Percentiles rank a stretch among this genome's conserved stretches.
Conservation (phyloP, 495 filamentous ascomycete genomes). For the Ramalina intermedia region DNA sequence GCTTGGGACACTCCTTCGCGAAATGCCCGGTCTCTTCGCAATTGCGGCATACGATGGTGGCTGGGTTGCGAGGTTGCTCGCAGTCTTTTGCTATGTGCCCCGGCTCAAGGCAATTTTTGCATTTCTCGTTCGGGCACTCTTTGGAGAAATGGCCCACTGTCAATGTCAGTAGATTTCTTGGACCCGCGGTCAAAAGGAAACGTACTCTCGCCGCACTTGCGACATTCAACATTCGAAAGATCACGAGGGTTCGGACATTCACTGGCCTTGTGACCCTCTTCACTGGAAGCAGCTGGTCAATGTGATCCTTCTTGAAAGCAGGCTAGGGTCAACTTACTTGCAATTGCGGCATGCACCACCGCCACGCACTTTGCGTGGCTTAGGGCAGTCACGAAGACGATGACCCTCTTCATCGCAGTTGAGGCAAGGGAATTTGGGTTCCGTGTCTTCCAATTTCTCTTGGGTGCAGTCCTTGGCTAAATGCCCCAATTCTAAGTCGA, state of each 20-base stretch:
- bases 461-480: constrained; percentile 48
- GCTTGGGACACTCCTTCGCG: constrained; percentile 59
- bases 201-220: constrained; percentile 56
- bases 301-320: neutral
- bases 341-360: constrained; percentile 71
- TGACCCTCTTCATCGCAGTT: constrained; percentile 62
- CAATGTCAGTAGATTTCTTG: constrained; percentile 6
- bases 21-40: constrained; percentile 59
- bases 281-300: constrained; percentile 18
- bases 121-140: constrained; percentile 59
- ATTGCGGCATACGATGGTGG: constrained; percentile 48
- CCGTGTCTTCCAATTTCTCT: constrained; percentile 33
- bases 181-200: constrained; percentile 1
- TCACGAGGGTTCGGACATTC: constrained; percentile 61
- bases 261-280: constrained; percentile 41
- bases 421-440: constrained; percentile 46
- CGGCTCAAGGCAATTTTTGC: constrained; percentile 47
- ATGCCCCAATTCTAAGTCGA: constrained; percentile 53
- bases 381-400: constrained; percentile 53
- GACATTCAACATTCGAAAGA: constrained; percentile 64
- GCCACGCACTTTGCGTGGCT: constrained; percentile 11
- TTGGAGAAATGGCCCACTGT: constrained; percentile 69
- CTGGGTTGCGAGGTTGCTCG: constrained; percentile 34
- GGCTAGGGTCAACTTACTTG: constrained; percentile 33
- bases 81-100: constrained; percentile 44